phyloP scores from a whole-genome alignment of 192 early-diverging fungal species.

The Glomus cerebriforme region DNA sequence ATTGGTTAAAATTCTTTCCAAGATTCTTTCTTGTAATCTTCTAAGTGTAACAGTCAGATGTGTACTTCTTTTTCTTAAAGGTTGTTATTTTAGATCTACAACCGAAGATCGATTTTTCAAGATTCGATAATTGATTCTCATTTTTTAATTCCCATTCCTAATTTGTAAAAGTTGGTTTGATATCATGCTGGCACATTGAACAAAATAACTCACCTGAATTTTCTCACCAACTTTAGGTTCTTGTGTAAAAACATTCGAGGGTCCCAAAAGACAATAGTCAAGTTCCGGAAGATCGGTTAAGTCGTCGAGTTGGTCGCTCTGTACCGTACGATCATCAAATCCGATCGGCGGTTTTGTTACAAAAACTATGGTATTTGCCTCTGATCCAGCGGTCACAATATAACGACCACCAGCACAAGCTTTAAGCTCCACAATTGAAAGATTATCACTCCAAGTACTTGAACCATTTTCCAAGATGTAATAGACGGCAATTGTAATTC shows the following conservation, averaged over 20 bases:
- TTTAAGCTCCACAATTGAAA: slow-evolving; percentile 21
- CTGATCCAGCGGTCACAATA: slow-evolving; percentile 27
- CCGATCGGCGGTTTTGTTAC: not conserved
- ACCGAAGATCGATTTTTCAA: not conserved
- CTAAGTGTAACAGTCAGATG: too few species aligned
- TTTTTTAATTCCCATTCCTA: not conserved
- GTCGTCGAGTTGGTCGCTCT: not conserved
- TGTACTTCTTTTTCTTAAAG: too few species aligned
- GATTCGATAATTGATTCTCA: not conserved
- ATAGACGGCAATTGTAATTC: not conserved
- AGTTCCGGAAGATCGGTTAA: not conserved
- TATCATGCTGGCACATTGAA: not conserved
- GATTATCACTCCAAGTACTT: slow-evolving; percentile 15
- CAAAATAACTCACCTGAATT: slow-evolving; percentile 21
- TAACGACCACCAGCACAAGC: slow-evolving; percentile 28
- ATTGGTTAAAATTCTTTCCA: too few species aligned
- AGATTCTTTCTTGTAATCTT: too few species aligned
- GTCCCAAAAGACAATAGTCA: slow-evolving; percentile 22
- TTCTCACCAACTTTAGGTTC: slow-evolving; percentile 30
- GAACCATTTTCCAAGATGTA: slow-evolving; percentile 1
- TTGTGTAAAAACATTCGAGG: slow-evolving; percentile 19
- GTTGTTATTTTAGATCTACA: too few species aligned
- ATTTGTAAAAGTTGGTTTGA: not conserved
- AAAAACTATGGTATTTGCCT: not conserved
- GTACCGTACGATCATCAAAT: slow-evolving; percentile 13